Base-by-base conservation (phyloP, 352 stramenopile species). In the Pythium dissotocum region DNA sequence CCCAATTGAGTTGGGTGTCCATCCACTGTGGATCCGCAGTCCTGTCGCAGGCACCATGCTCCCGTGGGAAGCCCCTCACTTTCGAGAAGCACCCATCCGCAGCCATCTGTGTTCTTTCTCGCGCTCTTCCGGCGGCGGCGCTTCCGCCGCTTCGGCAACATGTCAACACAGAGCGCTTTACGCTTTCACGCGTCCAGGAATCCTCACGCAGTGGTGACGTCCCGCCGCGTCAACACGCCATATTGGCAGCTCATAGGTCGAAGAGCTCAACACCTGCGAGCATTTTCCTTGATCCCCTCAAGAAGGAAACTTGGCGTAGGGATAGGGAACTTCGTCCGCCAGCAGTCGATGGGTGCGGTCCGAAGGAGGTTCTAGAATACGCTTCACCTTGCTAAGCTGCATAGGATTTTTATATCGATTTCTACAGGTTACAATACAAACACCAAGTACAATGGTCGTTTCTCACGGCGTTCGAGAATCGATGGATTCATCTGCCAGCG, bases 221-320 rank as follows among this genome's bases (percentile, higher is more conserved):
- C 63, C 55, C 42, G 21, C 54, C 51, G 55, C 55, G 63, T 69
- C 63, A 40, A 64, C 33, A 33, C 21, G 7, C 21, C 48, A 55
- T 30, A 1, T 14, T 9, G 21, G 48, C 21, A 18, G 7, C 53
- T 59, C 53, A 35, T 59, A 26, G 16, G 53, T 26, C 53, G 10
- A 44, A 6, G 38, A 44, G 38, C 38, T 44, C 38, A 40, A 9
- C 35, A 40, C 35, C 35, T 40, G 35, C 35, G 4, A 30, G 8
- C 24, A 18, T 16, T 44, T 66, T 42, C 18, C 18, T 28, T 26
- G 44, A 52, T 24, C 16, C 26, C 21, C 26, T 55, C 12, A 18
- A 35, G 3, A 35, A 26, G 35, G 44, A 63, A 55, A 52, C 58
- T 53, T 36, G 10, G 60, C 24, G 46, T 59, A 59, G 60, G 60